Evolutionary conservation across 2,329 filamentous ascomycete species (phyloP), one percentile per base, ranked within the genome.

Genomic region (Pseudohalonectria lignicola): DNA sequence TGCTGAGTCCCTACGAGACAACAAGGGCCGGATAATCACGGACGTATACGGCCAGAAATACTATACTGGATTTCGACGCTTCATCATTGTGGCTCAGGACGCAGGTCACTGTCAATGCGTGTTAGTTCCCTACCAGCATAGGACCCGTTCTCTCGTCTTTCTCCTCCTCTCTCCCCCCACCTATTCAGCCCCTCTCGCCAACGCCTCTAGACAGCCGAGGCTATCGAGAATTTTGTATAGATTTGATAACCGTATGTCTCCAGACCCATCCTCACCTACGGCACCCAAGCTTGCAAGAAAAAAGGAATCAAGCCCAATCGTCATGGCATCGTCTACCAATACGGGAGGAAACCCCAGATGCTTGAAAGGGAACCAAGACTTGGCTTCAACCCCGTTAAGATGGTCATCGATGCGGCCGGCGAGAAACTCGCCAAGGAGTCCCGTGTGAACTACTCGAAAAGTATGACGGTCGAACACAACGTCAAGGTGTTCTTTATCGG

Each of bases 381-480:
- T 8, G 72, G 72, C 0, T 73, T 69, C 36, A 25, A 46, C 0
- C 62, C 71, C 0, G 60, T 75, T 26, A 54, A 54, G 20, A 58
- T 72, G 31, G 51, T 59, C 1, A 61, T 74, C 16, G 56, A 51
- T 16, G 53, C 59, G 4, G 52, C 57, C 12, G 59, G 57, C 23
- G 69, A 76, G 42, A 62, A 53, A 39, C 57, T 76, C 6, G 57
- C 59, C 10, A 58, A 46, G 21, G 64, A 69, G 43, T 77, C 73
- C 11, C 65, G 73, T 5, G 62, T 75, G 45, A 75, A 76, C 53
- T 76, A 76, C 50, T 66, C 69, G 5, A 76, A 76, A 44, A 55
- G 71, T 5, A 60, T 65, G 20, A 72, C 69, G 3, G 59, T 77
- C 19, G 70, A 76, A 50, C 73, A 76, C 53, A 77, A 77, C 46